phyloP scores from a whole-genome alignment of 2,329 filamentous ascomycete genomes.

The Botryotinia narcissicola region DNA sequence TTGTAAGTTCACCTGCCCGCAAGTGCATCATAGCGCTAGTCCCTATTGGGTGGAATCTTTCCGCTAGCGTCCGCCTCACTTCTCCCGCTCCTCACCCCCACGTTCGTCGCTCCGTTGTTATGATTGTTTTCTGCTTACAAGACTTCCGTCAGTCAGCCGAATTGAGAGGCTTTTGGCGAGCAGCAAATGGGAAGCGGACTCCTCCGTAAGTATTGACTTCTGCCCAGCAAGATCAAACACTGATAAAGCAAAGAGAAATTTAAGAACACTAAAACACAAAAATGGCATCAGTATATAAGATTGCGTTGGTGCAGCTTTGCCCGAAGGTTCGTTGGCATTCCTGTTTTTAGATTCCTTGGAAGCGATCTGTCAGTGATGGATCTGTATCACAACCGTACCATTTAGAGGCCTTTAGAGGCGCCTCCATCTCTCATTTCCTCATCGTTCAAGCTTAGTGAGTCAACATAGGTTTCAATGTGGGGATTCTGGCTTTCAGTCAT shows the following conservation, averaged over 20 bases:
- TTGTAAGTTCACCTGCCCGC: not conserved
- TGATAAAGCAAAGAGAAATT: not conserved
- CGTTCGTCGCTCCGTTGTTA: not conserved
- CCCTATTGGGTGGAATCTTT: not conserved
- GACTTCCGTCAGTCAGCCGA: no score
- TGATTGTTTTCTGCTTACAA: not conserved
- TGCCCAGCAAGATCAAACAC: not conserved
- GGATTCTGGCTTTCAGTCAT: not conserved
- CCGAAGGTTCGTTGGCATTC: conserved; percentile 12
- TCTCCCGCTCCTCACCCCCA: not conserved
- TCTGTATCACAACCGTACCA: not conserved
- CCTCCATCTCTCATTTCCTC: not conserved
- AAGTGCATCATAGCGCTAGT: not conserved
- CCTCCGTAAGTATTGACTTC: not conserved
- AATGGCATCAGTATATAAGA: conserved; percentile 17
- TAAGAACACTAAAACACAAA: not conserved
- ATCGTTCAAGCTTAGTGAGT: not conserved
- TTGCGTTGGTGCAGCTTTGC: conserved; percentile 19
- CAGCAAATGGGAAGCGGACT: no score
- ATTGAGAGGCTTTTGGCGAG: not conserved
- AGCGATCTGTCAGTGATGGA: not conserved
- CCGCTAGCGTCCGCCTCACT: not conserved
- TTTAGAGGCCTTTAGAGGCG: not conserved
- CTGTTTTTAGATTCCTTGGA: not conserved
- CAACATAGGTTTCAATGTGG: not conserved